Evolutionary conservation across 2,329 filamentous ascomycete species (phyloP), one percentile per base, ranked within the genome.

Genomic region (Calonectria crousiana): DNA sequence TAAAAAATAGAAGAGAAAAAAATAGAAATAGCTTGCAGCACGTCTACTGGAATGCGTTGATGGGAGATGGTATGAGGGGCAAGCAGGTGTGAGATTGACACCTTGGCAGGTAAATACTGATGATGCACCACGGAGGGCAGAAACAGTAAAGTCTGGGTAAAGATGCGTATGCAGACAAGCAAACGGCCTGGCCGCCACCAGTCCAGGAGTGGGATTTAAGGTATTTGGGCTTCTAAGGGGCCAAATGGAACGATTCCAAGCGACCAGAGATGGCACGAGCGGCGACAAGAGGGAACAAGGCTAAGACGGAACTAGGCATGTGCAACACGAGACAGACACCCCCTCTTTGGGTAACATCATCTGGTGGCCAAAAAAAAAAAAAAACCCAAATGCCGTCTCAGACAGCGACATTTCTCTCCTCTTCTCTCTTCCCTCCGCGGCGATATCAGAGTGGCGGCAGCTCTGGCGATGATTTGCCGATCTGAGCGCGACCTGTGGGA

Each of bases 291-390:
- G 56, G 6, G 41, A 60, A 60, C 56, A 60, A 60, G 34, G 23
- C 56, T 60, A 60, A 60, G 56, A 60, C 32, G n/a, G 56, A 60
- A 60, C 56, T 60, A 60, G 56, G 56, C 56, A 60, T 38, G 56
- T 60, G 34, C 56, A 60, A 60, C 56, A 60, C 56, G 56, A 60
- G 56, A 60, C 56, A 60, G 14, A n/a, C 56, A 60, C 56, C 56
- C 53, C 56, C 56, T 60, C 56, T 23, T 60, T 60, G 56, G 56
- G 34, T 41, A 41, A 41, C 34, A 60, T 26, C 34, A 60, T 41
- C 18, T 58, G 30, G 36, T 34, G 56, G 20, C 56, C 26, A 60
- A 41, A 47, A 47, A 47, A 47, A 47, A 47, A 16, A 47, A 47
- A 44, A 44, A 44, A 47, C n/a, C 18, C 41, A 34, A 34, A 60